phyloP scores from a whole-genome alignment of 441 rosid species.

The Rhodomyrtus psidioides region DNA sequence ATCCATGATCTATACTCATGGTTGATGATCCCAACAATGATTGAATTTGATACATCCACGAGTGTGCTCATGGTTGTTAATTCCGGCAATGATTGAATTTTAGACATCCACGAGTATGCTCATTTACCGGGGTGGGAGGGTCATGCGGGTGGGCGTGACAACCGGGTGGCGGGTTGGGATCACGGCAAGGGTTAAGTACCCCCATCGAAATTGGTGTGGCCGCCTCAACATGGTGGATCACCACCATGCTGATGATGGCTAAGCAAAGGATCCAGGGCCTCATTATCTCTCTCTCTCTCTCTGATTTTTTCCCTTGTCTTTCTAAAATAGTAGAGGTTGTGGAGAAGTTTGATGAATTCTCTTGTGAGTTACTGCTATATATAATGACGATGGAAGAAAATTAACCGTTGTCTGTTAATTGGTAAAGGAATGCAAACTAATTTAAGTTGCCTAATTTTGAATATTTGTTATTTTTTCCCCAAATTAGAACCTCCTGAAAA shows the following conservation, averaged over 20 bases:
- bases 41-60: background rate
- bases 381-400: no score
- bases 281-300: background rate
- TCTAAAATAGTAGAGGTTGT: no score
- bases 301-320: no score
- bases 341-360: no score
- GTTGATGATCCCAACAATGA: background rate
- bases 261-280: background rate
- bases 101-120: background rate
- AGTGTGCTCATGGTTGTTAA: background rate
- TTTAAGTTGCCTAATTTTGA: no score
- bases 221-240: background rate
- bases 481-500: no score
- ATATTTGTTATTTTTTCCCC: no score
- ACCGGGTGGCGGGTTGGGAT: background rate
- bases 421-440: no score
- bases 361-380: no score
- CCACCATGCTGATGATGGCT: background rate
- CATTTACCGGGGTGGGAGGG: background rate
- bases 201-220: fast-evolving
- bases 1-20: background rate
- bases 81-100: background rate
- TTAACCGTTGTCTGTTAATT: no score
- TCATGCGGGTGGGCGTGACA: background rate
- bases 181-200: background rate